Evolutionary conservation across 345 rosid species (phyloP).

Genomic region (Eucalyptus viminalis): DNA sequence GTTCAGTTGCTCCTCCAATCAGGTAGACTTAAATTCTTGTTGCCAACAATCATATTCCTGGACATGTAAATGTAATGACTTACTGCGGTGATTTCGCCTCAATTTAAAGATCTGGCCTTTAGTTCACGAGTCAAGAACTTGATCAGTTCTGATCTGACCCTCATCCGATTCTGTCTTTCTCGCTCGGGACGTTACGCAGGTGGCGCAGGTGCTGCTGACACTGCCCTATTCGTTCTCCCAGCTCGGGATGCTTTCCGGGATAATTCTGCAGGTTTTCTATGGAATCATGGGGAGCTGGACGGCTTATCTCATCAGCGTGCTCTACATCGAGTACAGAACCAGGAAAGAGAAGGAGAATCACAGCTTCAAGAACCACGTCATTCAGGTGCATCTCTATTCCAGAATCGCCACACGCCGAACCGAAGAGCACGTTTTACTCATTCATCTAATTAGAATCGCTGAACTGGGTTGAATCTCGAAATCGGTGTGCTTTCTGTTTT

Average conservation of each 20-base stretch:
- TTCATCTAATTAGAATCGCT: background rate
- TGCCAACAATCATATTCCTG: background rate
- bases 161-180: background rate
- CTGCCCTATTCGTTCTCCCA: constrained; percentile 88
- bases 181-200: constrained; percentile 25
- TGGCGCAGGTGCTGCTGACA: constrained; percentile 79
- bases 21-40: constrained; percentile 12
- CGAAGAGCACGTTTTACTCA: background rate
- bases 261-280: constrained; percentile 63
- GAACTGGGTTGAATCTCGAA: background rate
- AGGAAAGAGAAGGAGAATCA: constrained; percentile 73
- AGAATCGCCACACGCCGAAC: background rate
- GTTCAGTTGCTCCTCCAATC: constrained; percentile 87
- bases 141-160: background rate
- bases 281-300: constrained; percentile 87
- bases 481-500: background rate
- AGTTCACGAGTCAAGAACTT: background rate
- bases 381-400: constrained; percentile 33
- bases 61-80: background rate
- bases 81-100: background rate
- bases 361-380: constrained; percentile 86
- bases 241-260: constrained; percentile 82
- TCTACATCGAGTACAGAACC: constrained; percentile 66
- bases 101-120: background rate
- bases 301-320: constrained; percentile 76